A percentile compares a stretch with the other conserved stretches of the same genome.
phyloP scores from a whole-genome alignment of 768 basidiomycete genomes.

The Ramaria sp. region DNA sequence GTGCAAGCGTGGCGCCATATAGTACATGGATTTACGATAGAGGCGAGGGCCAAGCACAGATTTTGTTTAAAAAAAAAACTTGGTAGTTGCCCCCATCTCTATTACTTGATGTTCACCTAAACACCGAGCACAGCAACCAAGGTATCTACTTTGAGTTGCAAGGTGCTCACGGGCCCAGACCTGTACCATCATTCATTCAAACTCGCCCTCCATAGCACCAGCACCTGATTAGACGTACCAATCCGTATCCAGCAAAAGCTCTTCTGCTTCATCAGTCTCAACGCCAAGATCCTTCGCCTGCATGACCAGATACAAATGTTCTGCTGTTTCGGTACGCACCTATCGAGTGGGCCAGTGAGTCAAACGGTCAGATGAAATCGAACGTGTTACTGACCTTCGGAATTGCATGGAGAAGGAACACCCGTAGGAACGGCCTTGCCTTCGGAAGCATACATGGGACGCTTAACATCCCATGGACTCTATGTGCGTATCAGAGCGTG shows the following conservation, averaged over 20 bases:
- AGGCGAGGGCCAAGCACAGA: too few relatives aligned
- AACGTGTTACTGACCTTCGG: constrained; percentile 54
- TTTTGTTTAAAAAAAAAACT: too few relatives aligned
- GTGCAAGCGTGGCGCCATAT: too few relatives aligned
- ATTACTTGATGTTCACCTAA: not conserved
- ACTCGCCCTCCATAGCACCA: not conserved
- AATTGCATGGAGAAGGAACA: constrained; percentile 70
- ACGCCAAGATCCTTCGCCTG: constrained; percentile 57
- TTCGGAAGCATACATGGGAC: constrained; percentile 34
- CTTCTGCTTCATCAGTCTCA: constrained; percentile 59
- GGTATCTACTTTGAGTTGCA: not conserved
- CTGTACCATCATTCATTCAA: not conserved
- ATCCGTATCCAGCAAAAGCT: constrained; percentile 68
- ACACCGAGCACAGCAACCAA: not conserved
- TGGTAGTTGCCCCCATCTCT: too few relatives aligned
- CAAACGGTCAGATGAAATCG: not conserved
- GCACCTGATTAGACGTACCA: constrained; percentile 38
- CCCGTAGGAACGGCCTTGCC: constrained; percentile 32
- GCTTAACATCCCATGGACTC: constrained; percentile 55
- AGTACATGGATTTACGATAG: too few relatives aligned
- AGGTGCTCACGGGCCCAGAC: not conserved
- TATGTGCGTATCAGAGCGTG: constrained; percentile 20
- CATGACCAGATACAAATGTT: constrained; percentile 69
- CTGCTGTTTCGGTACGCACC: constrained; percentile 75
- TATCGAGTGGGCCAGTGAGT: constrained; percentile 19